Percentiles rank a stretch among this genome's conserved stretches.
These are phyloP conservation scores for Odontarrhena argentea DNA, from an alignment of 345 rosid genomes.

Conservation along the genomic window DNA sequence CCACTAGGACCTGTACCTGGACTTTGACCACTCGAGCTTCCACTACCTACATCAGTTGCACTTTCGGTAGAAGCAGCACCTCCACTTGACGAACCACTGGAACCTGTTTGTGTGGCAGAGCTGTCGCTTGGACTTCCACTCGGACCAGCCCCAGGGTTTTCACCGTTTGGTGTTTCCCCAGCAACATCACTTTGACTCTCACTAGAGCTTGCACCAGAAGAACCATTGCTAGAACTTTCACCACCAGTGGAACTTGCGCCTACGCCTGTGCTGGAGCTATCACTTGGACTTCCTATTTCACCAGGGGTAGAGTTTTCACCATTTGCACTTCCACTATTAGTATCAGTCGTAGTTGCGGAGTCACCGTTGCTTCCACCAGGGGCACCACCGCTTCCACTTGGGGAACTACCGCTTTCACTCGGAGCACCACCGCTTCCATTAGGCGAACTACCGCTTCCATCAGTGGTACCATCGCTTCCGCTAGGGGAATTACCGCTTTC, in stretches of 20 bases:
- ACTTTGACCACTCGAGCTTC: not conserved
- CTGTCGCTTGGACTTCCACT: constrained; percentile 6
- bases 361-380: not conserved
- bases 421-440: too few relatives aligned
- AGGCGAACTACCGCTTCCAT: too few relatives aligned
- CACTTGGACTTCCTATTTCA: constrained; percentile 3
- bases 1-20: not conserved
- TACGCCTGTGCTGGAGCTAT: not conserved
- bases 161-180: not conserved
- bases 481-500: too few relatives aligned
- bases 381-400: too few relatives aligned
- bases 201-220: not conserved
- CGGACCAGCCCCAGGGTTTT: not conserved
- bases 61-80: not conserved
- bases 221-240: not conserved
- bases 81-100: not conserved
- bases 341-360: too few relatives aligned
- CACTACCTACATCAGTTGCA: not conserved
- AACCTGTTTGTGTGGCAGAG: not conserved
- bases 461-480: too few relatives aligned
- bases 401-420: too few relatives aligned
- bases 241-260: not conserved
- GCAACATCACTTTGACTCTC: not conserved
- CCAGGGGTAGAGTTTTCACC: not conserved
- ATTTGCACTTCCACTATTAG: not conserved